Evolutionary conservation across 306 rosid genomes (phyloP).

Genomic region (Malus orientalis): DNA sequence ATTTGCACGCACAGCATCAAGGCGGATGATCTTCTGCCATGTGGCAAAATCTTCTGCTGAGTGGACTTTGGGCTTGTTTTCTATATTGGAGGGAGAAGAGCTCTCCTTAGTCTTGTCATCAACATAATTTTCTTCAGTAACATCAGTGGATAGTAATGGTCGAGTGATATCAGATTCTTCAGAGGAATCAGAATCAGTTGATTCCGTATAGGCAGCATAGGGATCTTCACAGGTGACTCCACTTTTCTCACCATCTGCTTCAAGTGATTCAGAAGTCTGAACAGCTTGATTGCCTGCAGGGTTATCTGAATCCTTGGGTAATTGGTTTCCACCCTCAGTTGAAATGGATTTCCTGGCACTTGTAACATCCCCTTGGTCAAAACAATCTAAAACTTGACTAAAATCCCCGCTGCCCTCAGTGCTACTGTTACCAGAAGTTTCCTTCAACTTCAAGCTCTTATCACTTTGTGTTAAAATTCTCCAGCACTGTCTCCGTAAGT

Average conservation of each 20-base stretch:
- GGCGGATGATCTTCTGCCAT: conserved; percentile 22
- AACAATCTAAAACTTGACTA: conserved; percentile 16
- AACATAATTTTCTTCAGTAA: conserved; percentile 6
- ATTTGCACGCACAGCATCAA: conserved; percentile 22
- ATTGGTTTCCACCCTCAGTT: conserved; percentile 8
- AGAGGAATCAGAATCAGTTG: conserved; percentile 20
- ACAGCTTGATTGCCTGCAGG: background rate
- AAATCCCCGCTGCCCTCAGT: conserved; percentile 7
- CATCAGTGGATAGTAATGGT: conserved; percentile 6
- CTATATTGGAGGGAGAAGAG: background rate
- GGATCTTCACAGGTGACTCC: conserved; percentile 17
- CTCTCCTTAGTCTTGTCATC: conserved; percentile 6
- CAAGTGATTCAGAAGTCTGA: conserved; percentile 2
- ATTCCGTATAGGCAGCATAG: conserved; percentile 12
- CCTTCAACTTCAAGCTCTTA: conserved; percentile 10
- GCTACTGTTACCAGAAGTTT: conserved; percentile 13
- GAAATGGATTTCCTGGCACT: conserved; percentile 2
- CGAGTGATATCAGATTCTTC: conserved; percentile 11
- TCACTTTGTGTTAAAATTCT: background rate
- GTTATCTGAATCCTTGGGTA: background rate
- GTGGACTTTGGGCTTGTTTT: background rate
- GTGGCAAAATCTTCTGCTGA: conserved; percentile 19
- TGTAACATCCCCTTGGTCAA: conserved; percentile 3
- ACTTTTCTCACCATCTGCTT: conserved; percentile 14
- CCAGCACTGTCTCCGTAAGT: conserved; percentile 12